A percentile compares a stretch with the other conserved stretches of the same genome.
phyloP scores from a whole-genome alignment of 371 early-diverging fungal species.

The Haplosporangium sp. region DNA sequence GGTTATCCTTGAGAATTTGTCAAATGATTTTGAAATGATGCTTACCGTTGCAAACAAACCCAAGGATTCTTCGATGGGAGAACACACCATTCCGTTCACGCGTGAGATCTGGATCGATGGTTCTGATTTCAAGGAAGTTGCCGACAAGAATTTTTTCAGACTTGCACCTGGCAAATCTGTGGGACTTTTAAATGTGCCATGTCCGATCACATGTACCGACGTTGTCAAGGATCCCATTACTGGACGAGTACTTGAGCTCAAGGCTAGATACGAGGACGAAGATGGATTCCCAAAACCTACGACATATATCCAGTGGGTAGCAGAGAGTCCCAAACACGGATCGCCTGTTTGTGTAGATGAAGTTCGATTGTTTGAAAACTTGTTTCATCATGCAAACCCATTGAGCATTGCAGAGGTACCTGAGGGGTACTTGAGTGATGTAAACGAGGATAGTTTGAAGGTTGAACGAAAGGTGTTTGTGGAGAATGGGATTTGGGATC shows the following conservation, averaged over 20 bases:
- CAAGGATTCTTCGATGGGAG: slow-evolving; percentile 84
- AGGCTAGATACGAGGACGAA: slow-evolving; percentile 83
- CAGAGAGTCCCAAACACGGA: slow-evolving; percentile 80
- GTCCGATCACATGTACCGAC: slow-evolving; percentile 86
- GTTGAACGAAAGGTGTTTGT: slow-evolving; percentile 80
- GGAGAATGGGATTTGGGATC: slow-evolving; percentile 86
- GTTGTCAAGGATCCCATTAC: slow-evolving; percentile 75
- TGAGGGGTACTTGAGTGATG: slow-evolving; percentile 93
- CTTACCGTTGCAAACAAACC: slow-evolving; percentile 90
- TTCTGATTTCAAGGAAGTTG: slow-evolving; percentile 95
- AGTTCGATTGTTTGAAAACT: slow-evolving; percentile 84
- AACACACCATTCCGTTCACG: slow-evolving; percentile 89
- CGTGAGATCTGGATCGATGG: slow-evolving; percentile 94
- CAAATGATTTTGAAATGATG: slow-evolving; percentile 79
- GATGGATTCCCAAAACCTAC: slow-evolving; percentile 86
- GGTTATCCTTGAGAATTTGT: slow-evolving; percentile 88
- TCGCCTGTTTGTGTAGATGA: slow-evolving; percentile 90
- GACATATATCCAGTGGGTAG: slow-evolving; percentile 99
- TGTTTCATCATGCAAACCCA: slow-evolving; percentile 95
- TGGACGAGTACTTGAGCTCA: slow-evolving; percentile 83
- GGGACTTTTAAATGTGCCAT: slow-evolving; percentile 88
- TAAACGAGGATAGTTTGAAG: slow-evolving; percentile 85
- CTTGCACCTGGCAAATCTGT: slow-evolving; percentile 94
- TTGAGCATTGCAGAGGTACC: slow-evolving; percentile 81
- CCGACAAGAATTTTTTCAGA: slow-evolving; percentile 94